Evolutionary conservation across 2,329 filamentous ascomycete species (phyloP).

Genomic region (Trichoderma semiorbis): DNA sequence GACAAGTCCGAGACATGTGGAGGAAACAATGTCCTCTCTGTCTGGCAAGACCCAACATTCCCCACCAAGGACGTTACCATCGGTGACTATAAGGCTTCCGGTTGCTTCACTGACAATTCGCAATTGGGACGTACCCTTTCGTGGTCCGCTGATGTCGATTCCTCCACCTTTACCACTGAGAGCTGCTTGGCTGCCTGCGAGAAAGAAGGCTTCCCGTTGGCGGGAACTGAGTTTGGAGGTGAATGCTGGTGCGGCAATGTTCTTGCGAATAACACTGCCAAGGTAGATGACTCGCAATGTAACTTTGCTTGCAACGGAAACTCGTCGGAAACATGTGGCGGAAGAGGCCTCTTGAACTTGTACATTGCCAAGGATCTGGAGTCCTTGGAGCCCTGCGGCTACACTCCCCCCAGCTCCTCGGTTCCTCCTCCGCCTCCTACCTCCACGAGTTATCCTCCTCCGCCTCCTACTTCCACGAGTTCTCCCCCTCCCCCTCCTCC

Average conservation of each 20-base stretch:
- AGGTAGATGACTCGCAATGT: constrained; percentile 41
- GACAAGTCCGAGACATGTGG: constrained; percentile 47
- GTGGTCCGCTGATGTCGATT: constrained; percentile 39
- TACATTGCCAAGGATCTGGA: constrained; percentile 48
- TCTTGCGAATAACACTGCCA: constrained; percentile 45
- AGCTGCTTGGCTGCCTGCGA: constrained; percentile 43
- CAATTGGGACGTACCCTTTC: constrained; percentile 42
- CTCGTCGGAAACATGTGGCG: constrained; percentile 41
- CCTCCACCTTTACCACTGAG: constrained; percentile 39
- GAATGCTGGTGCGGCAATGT: constrained; percentile 53
- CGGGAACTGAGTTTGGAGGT: constrained; percentile 43
- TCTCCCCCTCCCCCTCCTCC: background rate
- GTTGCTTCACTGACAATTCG: constrained; percentile 55
- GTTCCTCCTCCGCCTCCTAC: constrained; percentile 25
- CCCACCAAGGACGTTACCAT: constrained; percentile 44
- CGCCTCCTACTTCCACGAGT: constrained; percentile 8
- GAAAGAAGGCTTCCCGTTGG: constrained; percentile 44
- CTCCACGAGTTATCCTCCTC: constrained; percentile 8
- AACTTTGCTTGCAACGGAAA: constrained; percentile 52
- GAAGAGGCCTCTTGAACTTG: constrained; percentile 39
- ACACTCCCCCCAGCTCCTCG: constrained; percentile 21
- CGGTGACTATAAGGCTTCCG: constrained; percentile 55
- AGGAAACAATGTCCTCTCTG: constrained; percentile 44
- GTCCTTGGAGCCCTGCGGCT: constrained; percentile 49
- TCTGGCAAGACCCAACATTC: constrained; percentile 50